Conservation (phyloP, 768 basidiomycete species). For the Ramaria sp. region DNA sequence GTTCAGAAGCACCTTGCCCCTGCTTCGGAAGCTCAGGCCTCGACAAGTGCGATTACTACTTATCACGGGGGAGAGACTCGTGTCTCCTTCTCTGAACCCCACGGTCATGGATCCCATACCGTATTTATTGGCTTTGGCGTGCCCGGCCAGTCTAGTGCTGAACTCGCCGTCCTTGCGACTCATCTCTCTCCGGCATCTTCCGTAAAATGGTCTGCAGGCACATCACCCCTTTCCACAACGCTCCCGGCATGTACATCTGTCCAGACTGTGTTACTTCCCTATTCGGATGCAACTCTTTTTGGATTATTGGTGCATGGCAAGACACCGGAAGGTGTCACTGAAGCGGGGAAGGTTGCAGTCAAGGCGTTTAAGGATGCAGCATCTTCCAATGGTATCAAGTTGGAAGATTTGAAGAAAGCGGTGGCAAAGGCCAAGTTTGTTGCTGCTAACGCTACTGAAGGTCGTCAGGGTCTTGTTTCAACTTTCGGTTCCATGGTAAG, state of each 20-base stretch:
- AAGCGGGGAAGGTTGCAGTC: conserved; percentile 60
- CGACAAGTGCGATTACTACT: conserved; percentile 27
- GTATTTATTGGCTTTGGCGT: conserved; percentile 84
- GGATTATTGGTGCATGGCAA: conserved; percentile 71
- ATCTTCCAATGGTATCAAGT: conserved; percentile 25
- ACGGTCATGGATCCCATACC: conserved; percentile 46
- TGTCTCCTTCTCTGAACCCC: conserved; percentile 36
- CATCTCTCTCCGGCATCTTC: conserved; percentile 70
- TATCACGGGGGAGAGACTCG: conserved; percentile 87
- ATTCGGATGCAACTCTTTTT: conserved; percentile 86
- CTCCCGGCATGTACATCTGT: conserved; percentile 54
- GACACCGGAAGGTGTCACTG: conserved; percentile 50
- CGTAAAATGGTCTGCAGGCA: conserved; percentile 79
- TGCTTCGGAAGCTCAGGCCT: conserved; percentile 21
- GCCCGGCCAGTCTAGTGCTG: conserved; percentile 51
- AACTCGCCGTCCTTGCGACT: conserved; percentile 68
- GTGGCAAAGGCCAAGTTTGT: conserved; percentile 83
- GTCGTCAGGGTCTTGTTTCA: conserved; percentile 52
- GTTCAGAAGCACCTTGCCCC: conserved; percentile 55
- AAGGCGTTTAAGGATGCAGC: conserved; percentile 46
- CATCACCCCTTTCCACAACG: conserved; percentile 54
- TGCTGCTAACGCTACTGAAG: conserved; percentile 60
- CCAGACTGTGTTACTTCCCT: conserved; percentile 69
- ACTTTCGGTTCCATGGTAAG: conserved; percentile 56
- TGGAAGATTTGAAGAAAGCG: conserved; percentile 70